phyloP scores from a whole-genome alignment of 192 early-diverging fungal genomes.

The Coemansia sp. region DNA sequence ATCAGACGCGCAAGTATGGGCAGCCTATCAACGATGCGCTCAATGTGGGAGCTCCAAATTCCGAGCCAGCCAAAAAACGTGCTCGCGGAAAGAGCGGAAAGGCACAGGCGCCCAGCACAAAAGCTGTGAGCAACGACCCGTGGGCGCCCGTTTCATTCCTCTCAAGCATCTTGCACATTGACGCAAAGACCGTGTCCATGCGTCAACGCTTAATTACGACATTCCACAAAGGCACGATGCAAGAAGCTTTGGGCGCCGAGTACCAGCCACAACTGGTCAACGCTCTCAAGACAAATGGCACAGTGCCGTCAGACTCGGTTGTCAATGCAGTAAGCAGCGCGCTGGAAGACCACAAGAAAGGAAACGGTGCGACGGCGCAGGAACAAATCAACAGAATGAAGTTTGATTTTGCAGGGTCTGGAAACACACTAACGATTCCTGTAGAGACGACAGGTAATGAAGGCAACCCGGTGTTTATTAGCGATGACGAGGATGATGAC shows the following conservation, averaged over 20 bases:
- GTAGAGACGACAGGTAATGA: not conserved
- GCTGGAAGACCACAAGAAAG: too few species aligned
- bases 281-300: slow-evolving; percentile 9
- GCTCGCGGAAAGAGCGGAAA: slow-evolving; percentile 21
- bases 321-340: not conserved
- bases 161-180: slow-evolving; percentile 41
- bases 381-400: slow-evolving; percentile 25
- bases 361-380: slow-evolving; percentile 8
- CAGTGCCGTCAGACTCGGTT: not conserved
- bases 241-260: slow-evolving; percentile 30
- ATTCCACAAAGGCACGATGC: slow-evolving; percentile 41
- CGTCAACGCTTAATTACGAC: slow-evolving; percentile 19
- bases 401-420: slow-evolving; percentile 25
- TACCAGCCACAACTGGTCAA: slow-evolving; percentile 37
- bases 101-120: not conserved
- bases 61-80: slow-evolving; percentile 22
- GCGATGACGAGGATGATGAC: slow-evolving; percentile 10
- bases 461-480: slow-evolving; percentile 6
- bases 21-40: slow-evolving; percentile 39
- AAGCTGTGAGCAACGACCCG: slow-evolving; percentile 29
- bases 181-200: slow-evolving; percentile 9
- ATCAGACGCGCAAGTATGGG: slow-evolving; percentile 50
- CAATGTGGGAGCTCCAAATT: not conserved
- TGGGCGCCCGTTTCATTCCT: slow-evolving; percentile 50
- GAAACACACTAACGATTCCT: not conserved